Conservation (phyloP, 129 eudicot genomes). For the Centrapalus pauciflorus region DNA sequence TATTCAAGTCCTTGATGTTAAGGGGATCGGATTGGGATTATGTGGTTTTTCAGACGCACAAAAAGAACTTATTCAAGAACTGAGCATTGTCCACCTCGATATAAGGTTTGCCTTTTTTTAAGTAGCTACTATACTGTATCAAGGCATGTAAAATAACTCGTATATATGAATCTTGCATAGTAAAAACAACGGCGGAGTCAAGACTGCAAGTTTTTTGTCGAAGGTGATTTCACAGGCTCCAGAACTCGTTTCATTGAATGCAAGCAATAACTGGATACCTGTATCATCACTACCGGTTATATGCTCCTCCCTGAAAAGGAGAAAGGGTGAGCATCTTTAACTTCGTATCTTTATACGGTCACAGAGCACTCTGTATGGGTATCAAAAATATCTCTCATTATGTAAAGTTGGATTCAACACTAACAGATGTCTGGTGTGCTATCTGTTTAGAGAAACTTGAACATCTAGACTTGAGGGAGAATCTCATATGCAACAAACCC, state of each 20-base stretch:
- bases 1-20: conserved; percentile 40
- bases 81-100: conserved; percentile 45
- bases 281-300: conserved; percentile 45
- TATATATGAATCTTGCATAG: conserved; percentile 34
- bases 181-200: conserved; percentile 55
- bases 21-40: conserved; percentile 56
- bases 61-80: conserved; percentile 27
- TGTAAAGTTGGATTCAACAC: background rate
- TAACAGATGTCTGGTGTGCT: too few species aligned
- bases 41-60: conserved; percentile 54
- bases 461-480: conserved; percentile 60
- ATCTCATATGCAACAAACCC: conserved; percentile 26
- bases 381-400: background rate
- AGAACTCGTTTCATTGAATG: conserved; percentile 50
- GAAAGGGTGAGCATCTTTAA: conserved; percentile 41
- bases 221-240: conserved; percentile 49
- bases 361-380: too few species aligned
- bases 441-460: conserved; percentile 47
- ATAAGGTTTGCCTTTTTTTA: conserved; percentile 47
- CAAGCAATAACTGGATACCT: conserved; percentile 67
- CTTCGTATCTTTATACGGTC: background rate
- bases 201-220: conserved; percentile 48
- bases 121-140: background rate
- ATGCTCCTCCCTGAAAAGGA: conserved; percentile 36
- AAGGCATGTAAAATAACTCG: background rate